These are phyloP conservation scores for Tricholomella constricta DNA, from an alignment of 768 basidiomycete species.

Conservation along the genomic window DNA sequence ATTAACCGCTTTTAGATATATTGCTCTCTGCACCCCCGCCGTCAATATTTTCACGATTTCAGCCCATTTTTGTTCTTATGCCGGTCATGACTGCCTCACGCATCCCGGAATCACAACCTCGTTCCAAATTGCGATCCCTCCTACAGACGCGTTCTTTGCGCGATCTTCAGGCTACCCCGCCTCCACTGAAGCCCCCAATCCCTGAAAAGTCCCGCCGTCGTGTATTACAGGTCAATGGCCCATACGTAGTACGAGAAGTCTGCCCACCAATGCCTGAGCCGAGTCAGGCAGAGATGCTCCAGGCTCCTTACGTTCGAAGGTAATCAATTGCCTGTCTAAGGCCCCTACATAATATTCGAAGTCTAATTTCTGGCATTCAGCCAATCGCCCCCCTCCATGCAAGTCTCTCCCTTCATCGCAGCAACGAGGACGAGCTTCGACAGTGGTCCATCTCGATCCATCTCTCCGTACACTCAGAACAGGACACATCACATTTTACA, in stretches of 20 bases:
- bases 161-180: constrained; percentile 14
- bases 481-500: not conserved
- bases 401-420: constrained; percentile 10
- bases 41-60: not conserved
- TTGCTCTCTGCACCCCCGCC: not conserved
- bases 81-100: constrained; percentile 19
- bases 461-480: constrained; percentile 2
- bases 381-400: constrained; percentile 2
- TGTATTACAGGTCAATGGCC: constrained; percentile 4
- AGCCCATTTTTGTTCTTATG: constrained; percentile 2
- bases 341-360: not conserved
- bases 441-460: not conserved
- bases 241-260: constrained; percentile 1
- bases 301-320: constrained; percentile 8
- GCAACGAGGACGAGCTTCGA: constrained; percentile 3
- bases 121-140: constrained; percentile 10
- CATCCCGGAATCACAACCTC: constrained; percentile 4
- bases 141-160: constrained; percentile 16
- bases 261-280: constrained; percentile 2
- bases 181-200: not conserved
- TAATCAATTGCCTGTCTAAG: not conserved
- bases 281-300: not conserved
- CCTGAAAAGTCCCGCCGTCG: constrained; percentile 14
- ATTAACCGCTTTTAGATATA: constrained; percentile 5
- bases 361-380: not conserved